Evolutionary conservation across 2,329 filamentous ascomycete species (phyloP).

Genomic region (Colletotrichum noveboracense): DNA sequence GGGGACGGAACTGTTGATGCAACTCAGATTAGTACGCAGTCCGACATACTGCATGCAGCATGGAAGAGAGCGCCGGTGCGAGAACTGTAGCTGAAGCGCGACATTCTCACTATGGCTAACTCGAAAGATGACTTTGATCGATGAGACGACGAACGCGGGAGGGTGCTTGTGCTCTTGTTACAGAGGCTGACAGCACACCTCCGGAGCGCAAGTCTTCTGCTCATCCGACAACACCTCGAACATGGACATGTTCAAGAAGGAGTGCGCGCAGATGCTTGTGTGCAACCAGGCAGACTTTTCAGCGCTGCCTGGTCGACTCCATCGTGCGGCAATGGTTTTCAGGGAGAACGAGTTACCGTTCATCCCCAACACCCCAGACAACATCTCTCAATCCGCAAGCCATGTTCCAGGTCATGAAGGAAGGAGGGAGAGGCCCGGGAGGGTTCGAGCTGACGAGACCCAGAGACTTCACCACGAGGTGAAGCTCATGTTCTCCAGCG

Average conservation of each 20-base stretch:
- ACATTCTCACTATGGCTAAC: slow-evolving; percentile 92
- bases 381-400: slow-evolving; percentile 63
- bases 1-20: slow-evolving; percentile 76
- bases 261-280: slow-evolving; percentile 50
- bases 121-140: slow-evolving; percentile 83
- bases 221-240: slow-evolving; percentile 82
- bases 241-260: slow-evolving; percentile 49
- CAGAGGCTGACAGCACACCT: background rate
- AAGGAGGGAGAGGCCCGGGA: slow-evolving; percentile 68
- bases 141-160: slow-evolving; percentile 57
- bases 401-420: slow-evolving; percentile 47
- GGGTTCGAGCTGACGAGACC: slow-evolving; percentile 77
- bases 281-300: slow-evolving; percentile 29
- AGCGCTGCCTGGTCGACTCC: slow-evolving; percentile 24
- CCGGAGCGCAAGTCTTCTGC: slow-evolving; percentile 29
- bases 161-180: slow-evolving; percentile 19
- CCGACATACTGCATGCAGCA: slow-evolving; percentile 64
- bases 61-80: slow-evolving; percentile 79
- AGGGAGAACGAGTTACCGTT: slow-evolving; percentile 73
- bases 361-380: slow-evolving; percentile 79
- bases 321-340: slow-evolving; percentile 73
- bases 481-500: slow-evolving; percentile 61
- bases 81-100: slow-evolving; percentile 92
- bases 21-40: slow-evolving; percentile 82
- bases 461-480: slow-evolving; percentile 42